A percentile compares a stretch with the other conserved stretches of the same genome.
Evolutionary conservation across 345 rosid genomes (phyloP).

Genomic region (sweet orange (Citrus sinensis)): DVS_A1.0 CM039163.1:37377001-37377500

Average conservation of each 20-base stretch:
- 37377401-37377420: not conserved
- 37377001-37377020: not conserved
- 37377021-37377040: not conserved
- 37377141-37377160: no score
- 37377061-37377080: not conserved
- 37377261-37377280: not conserved
- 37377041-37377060: not conserved
- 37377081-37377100: not conserved
- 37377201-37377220: not conserved
- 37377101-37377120: not conserved
- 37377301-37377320: not conserved
- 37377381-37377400: not conserved
- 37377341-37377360: not conserved
- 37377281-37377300: not conserved
- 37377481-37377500: not conserved
- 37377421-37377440: not conserved
- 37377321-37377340: not conserved
- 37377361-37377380: not conserved
- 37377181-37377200: not conserved
- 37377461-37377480: not conserved
- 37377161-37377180: not conserved
- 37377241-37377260: not conserved
- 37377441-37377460: not conserved
- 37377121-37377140: not conserved
- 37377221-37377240: not conserved